phyloP scores from a whole-genome alignment of 2,329 filamentous ascomycete species.

The Triangularia setosa region DNA sequence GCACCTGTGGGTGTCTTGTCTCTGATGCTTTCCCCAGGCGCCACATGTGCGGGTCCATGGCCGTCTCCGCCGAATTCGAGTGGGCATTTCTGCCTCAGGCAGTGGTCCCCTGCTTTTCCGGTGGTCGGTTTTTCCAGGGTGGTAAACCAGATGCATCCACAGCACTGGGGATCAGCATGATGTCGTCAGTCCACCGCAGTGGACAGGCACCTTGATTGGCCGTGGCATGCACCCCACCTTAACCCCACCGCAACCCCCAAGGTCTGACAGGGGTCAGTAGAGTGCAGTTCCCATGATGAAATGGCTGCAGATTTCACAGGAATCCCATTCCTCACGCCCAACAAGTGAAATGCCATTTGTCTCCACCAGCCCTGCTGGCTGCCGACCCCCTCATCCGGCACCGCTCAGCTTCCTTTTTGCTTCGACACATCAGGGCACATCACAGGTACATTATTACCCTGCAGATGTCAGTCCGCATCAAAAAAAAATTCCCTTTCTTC shows the following conservation, averaged over 20 bases:
- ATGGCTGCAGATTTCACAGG: not conserved
- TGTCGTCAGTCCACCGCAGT: not conserved
- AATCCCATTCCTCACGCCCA: not conserved
- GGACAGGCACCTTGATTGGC: not conserved
- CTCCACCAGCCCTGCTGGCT: not conserved
- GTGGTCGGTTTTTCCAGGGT: not conserved
- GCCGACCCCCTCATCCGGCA: not conserved
- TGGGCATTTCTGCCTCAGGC: not conserved
- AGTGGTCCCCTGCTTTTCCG: not conserved
- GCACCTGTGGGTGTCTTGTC: not conserved
- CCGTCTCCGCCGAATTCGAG: not conserved
- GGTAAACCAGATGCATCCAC: not conserved
- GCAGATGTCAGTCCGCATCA: not conserved
- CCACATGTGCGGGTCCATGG: not conserved
- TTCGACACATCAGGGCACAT: not conserved
- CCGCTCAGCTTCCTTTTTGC: not conserved
- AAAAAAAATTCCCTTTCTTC: not conserved
- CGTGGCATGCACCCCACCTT: not conserved
- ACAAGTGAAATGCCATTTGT: not conserved
- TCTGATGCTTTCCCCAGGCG: not conserved
- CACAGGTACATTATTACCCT: not conserved
- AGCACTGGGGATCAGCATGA: not conserved
- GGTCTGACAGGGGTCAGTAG: not conserved
- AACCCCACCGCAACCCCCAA: not conserved
- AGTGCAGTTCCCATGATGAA: not conserved